Evolutionary conservation across 2,329 filamentous ascomycete genomes (phyloP), one percentile per base, ranked within the genome.

Genomic region (Aspergillus sp.): DNA sequence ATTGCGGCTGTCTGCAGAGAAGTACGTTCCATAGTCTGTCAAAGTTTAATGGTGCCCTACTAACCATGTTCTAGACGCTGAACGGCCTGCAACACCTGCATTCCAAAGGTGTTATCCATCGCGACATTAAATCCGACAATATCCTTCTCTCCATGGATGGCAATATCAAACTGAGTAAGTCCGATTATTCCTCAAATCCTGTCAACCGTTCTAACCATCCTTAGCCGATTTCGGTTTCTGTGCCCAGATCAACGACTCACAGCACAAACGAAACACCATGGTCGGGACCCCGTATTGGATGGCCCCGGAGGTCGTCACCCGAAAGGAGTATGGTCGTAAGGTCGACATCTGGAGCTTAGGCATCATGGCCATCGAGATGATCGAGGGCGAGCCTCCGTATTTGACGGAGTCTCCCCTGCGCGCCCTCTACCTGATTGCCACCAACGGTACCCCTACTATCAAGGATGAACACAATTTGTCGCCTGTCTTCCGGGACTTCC

Each of bases 351-450:
- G 94, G 94, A 96, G 90, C 54, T 78, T 99, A 42, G 94, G 94
- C 54, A 99, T 99, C 76, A 97, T 99, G 94, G 91, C 94, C 6
- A 97, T 99, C 66, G 94, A 99, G 74, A 99, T 99, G 94, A 96
- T 99, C 60, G 94, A 97, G 76, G 94, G 93, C 70, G 94, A 97
- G 72, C 94, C 94, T 11, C 94, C 94, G 20, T 99, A 97, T 70
- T 80, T 99, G 54, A 97, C 92, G 36, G 94, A 99, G 72, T 95
- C 91, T 34, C 94, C 94, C 4, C 81, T 99, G 20, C 86, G 93
- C 55, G 94, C 94, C 1, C 81, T 99, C 34, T 99, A 94, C 81
- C 77, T 99, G 63, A 99, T 99, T 71, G 94, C 94, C 49, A 97
- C 94, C 31, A 96, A 96, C 67, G 94, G 94, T 45, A 97, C 94